Conservation (phyloP, 306 rosid species). For the Lupinus albus region DNA sequence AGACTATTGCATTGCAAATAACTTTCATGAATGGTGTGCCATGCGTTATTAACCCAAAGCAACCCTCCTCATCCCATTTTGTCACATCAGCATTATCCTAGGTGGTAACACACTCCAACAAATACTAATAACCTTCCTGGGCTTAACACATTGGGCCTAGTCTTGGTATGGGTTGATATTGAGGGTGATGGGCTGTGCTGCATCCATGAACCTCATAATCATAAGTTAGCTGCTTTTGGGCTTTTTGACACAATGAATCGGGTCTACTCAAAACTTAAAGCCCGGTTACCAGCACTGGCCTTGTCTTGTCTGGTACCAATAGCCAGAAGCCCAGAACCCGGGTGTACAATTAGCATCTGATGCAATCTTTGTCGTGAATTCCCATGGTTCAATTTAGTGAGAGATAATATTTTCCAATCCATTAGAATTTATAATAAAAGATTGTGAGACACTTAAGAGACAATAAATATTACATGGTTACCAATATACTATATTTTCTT, state of each 20-base stretch:
- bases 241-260: constrained; percentile 56
- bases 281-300: constrained; percentile 53
- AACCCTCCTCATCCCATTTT: constrained; percentile 52
- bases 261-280: constrained; percentile 30
- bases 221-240: constrained; percentile 60
- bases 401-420: no score
- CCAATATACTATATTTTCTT: constrained; percentile 22
- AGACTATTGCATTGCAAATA: constrained; percentile 78
- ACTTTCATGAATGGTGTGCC: constrained; percentile 56
- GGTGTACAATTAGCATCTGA: constrained; percentile 50
- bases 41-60: constrained; percentile 67
- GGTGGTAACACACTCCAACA: constrained; percentile 51
- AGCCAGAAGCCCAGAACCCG: constrained; percentile 83
- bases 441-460: no score
- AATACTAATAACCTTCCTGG: constrained; percentile 61
- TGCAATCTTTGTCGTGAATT: constrained; percentile 45
- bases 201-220: constrained; percentile 78
- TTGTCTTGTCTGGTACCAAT: constrained; percentile 60
- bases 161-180: constrained; percentile 57
- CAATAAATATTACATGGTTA: no score
- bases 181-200: constrained; percentile 42
- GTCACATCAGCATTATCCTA: constrained; percentile 59
- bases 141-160: constrained; percentile 73
- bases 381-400: no score
- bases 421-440: no score